These are phyloP conservation scores for Pseudoscleropodium purum DNA, from an alignment of 225 moss, liverwort and hornwort genomes.

Conservation along the genomic window DNA sequence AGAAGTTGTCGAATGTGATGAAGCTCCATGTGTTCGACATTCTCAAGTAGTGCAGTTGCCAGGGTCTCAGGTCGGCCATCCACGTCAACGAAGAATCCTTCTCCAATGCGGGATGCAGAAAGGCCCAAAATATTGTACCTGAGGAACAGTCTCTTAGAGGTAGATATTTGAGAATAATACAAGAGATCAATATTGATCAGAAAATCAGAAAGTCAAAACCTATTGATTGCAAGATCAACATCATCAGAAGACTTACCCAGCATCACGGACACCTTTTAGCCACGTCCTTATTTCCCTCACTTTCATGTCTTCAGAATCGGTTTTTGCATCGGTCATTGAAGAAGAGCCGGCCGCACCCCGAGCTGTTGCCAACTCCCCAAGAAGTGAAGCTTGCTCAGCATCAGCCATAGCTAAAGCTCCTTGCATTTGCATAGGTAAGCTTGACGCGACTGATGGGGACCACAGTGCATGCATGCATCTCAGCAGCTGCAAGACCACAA, in stretches of 20 bases:
- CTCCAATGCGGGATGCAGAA: constrained; percentile 69
- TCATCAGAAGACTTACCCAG: constrained; percentile 47
- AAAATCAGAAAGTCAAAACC: background rate
- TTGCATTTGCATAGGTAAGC: constrained; percentile 63
- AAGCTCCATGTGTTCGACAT: constrained; percentile 82
- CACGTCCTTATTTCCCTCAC: constrained; percentile 87
- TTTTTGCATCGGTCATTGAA: constrained; percentile 30
- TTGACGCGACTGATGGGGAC: constrained; percentile 58
- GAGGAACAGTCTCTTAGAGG: constrained; percentile 1
- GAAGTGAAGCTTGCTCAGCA: constrained; percentile 80
- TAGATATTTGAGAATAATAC: background rate
- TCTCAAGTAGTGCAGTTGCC: constrained; percentile 74
- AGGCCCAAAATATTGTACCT: constrained; percentile 91
- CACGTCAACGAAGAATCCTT: constrained; percentile 69
- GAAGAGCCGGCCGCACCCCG: constrained; percentile 40
- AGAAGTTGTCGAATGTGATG: constrained; percentile 89
- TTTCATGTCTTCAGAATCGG: constrained; percentile 45
- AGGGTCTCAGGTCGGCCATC: constrained; percentile 66
- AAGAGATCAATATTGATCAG: background rate
- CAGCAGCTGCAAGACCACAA: constrained; percentile 52
- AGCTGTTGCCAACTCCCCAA: constrained; percentile 50
- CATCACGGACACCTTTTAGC: constrained; percentile 93
- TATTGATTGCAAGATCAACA: background rate
- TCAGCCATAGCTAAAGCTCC: constrained; percentile 84
- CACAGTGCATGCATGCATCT: constrained; percentile 94